phyloP scores from a whole-genome alignment of 768 basidiomycete genomes.

The Russula olivacea region DNA sequence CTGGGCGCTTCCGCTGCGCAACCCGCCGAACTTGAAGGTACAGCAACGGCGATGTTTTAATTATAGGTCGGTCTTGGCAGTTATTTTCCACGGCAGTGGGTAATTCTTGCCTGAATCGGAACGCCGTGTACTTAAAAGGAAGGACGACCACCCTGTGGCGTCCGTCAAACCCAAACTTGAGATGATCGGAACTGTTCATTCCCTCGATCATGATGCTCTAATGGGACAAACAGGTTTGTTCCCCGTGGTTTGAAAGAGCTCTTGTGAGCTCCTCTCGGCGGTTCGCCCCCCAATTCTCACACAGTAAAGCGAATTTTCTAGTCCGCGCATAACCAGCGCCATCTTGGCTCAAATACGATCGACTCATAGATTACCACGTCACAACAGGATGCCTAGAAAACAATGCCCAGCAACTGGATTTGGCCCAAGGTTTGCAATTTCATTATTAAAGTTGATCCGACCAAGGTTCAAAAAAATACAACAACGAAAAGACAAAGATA shows the following conservation, averaged over 20 bases:
- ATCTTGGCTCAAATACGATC: too few species aligned
- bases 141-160: too few species aligned
- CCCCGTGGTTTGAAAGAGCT: not conserved
- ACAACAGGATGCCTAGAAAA: not conserved
- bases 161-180: not conserved
- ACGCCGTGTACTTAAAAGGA: not conserved
- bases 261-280: too few species aligned
- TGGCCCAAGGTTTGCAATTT: too few species aligned
- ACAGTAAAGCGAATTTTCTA: not conserved
- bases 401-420: too few species aligned
- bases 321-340: not conserved
- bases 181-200: not conserved
- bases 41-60: too few species aligned
- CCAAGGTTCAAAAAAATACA: not conserved
- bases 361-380: not conserved
- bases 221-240: not conserved
- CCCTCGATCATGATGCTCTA: not conserved
- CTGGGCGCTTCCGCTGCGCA: too few species aligned
- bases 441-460: too few species aligned
- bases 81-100: not conserved
- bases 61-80: not conserved
- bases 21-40: too few species aligned
- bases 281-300: too few species aligned
- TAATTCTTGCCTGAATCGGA: not conserved
- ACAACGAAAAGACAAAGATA: not conserved